Evolutionary conservation across 805 yeast species (phyloP).

Genomic region (Hanseniaspora lindneri): DNA sequence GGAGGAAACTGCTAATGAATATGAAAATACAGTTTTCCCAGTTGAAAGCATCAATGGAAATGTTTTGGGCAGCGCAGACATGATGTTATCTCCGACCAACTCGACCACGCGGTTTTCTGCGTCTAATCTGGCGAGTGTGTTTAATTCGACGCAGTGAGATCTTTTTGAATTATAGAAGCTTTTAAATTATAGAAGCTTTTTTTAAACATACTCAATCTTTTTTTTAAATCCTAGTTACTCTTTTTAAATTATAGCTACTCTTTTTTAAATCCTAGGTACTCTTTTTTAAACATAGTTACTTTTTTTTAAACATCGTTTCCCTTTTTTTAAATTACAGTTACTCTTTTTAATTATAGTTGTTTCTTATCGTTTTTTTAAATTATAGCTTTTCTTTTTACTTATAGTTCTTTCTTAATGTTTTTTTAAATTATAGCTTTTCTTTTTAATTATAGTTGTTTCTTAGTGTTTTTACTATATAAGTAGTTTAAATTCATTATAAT

Average conservation of each 20-base stretch:
- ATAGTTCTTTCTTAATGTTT: no score
- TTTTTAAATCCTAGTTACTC: no score
- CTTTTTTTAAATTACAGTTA: neutral
- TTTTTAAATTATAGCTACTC: no score
- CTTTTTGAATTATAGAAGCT: neutral
- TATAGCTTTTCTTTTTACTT: neutral
- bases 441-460: no score
- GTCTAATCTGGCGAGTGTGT: neutral
- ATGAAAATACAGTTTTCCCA: conserved; percentile 22
- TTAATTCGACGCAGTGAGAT: conserved; percentile 9
- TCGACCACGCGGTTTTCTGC: conserved; percentile 19
- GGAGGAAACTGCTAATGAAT: conserved; percentile 15
- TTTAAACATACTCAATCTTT: neutral
- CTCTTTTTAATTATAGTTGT: no score
- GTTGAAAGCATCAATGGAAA: conserved; percentile 28
- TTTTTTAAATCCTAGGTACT: no score
- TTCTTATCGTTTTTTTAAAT: no score
- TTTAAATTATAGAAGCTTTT: neutral
- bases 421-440: no score
- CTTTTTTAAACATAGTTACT: neutral
- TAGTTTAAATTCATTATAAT: no score
- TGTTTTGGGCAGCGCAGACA: conserved; percentile 21
- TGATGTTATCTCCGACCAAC: conserved; percentile 23
- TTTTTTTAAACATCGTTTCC: neutral
- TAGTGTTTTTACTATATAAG: no score